phyloP scores from a whole-genome alignment of 305 asterid species.

The Fraxinus platypoda region DNA sequence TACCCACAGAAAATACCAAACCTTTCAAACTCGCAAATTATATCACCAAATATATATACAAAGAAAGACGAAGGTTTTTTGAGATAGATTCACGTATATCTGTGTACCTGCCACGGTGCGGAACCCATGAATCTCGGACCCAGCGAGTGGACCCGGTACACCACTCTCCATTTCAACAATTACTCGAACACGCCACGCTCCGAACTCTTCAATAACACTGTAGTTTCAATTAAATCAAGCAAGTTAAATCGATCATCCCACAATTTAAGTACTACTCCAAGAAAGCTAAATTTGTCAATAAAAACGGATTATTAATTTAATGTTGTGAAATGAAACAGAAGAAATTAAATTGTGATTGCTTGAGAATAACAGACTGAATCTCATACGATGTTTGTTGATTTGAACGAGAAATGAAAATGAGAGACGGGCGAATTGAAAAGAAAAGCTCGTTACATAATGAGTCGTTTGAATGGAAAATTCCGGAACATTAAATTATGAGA shows the following conservation, averaged over 20 bases:
- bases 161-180: conserved; percentile 38
- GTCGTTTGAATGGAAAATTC: neutral
- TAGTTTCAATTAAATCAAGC: neutral
- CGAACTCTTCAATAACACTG: neutral
- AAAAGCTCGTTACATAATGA: neutral
- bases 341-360: neutral
- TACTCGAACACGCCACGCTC: neutral
- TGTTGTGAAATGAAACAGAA: neutral
- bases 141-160: conserved; percentile 33
- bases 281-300: neutral
- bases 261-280: neutral
- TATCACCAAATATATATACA: neutral
- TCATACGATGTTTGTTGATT: neutral
- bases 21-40: neutral
- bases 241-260: neutral
- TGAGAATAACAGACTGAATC: neutral
- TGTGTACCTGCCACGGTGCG: conserved; percentile 51
- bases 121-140: conserved; percentile 65
- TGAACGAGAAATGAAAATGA: neutral
- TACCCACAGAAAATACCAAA: conserved; percentile 8
- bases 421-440: neutral
- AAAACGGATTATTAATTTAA: neutral
- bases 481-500: neutral
- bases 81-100: neutral
- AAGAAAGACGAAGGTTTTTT: neutral